phyloP scores from a whole-genome alignment of 2,329 filamentous ascomycete species.

The Ceratocystis harringtonii region DNA sequence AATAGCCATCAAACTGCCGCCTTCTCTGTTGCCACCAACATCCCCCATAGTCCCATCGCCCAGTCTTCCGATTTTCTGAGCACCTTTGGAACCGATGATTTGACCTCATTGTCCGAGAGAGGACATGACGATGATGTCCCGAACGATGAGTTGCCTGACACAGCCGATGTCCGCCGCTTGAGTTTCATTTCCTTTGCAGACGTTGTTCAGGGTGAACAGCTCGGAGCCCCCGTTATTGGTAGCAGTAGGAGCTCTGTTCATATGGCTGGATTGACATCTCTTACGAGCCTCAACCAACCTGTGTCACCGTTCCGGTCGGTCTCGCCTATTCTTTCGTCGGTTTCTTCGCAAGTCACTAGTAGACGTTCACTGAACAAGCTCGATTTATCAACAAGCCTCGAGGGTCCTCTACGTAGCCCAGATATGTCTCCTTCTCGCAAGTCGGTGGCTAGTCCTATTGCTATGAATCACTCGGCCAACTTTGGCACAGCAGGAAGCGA shows the following conservation, averaged over 20 bases:
- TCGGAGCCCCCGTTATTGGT: slow-evolving; percentile 34
- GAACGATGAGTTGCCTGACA: slow-evolving; percentile 37
- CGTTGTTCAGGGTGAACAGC: slow-evolving; percentile 75
- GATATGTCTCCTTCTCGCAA: slow-evolving; percentile 51
- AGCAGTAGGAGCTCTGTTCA: slow-evolving; percentile 56
- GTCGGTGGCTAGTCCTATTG: slow-evolving; percentile 47
- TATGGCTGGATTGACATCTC: slow-evolving; percentile 48
- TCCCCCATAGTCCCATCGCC: slow-evolving; percentile 24
- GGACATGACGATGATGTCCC: slow-evolving; percentile 47
- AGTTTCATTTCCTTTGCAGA: slow-evolving; percentile 97
- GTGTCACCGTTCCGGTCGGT: slow-evolving; percentile 54
- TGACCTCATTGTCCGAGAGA: slow-evolving; percentile 37
- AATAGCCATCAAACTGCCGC: slow-evolving; percentile 66
- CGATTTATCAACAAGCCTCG: slow-evolving; percentile 47
- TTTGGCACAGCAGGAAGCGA: slow-evolving; percentile 38
- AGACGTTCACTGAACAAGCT: slow-evolving; percentile 61
- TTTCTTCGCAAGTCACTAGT: slow-evolving; percentile 45
- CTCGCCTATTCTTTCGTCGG: slow-evolving; percentile 38
- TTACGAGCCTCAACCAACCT: slow-evolving; percentile 46
- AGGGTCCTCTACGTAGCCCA: slow-evolving; percentile 30
- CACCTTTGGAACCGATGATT: slow-evolving; percentile 42
- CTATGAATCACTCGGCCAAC: slow-evolving; percentile 33
- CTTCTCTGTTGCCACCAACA: slow-evolving; percentile 42
- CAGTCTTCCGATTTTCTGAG: slow-evolving; percentile 29
- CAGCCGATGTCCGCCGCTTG: slow-evolving; percentile 61